Conservation (phyloP, 345 rosid species). For the Acer campestre region DNA sequence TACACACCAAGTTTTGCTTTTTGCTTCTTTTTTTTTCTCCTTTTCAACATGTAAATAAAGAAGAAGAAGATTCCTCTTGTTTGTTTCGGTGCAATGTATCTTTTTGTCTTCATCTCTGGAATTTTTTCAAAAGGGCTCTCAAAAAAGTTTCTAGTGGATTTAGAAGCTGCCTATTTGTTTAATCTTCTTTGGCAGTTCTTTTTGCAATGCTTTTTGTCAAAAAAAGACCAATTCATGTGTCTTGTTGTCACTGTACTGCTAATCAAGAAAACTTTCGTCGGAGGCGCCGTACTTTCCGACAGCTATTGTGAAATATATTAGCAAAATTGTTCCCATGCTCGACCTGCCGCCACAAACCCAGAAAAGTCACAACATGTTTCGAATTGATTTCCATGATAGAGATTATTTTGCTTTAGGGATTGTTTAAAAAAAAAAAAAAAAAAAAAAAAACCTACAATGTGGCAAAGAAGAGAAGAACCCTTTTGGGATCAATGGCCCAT, state of each 20-base stretch:
- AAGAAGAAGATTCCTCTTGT: conserved; percentile 48
- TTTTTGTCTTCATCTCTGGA: conserved; percentile 41
- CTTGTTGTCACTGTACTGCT: conserved; percentile 5
- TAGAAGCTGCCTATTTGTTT: conserved; percentile 27
- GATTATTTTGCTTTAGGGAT: not conserved
- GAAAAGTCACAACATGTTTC: conserved; percentile 4
- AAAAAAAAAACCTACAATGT: conserved; percentile 62
- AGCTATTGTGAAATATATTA: conserved; percentile 88
- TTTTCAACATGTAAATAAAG: conserved; percentile 13
- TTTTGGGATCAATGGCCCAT: conserved; percentile 85
- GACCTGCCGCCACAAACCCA: conserved; percentile 54
- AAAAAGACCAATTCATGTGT: conserved; percentile 12
- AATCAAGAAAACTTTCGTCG: conserved; percentile 44
- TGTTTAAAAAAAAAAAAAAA: not conserved
- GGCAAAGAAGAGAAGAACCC: conserved; percentile 84
- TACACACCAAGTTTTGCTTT: too few relatives aligned
- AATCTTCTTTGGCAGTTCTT: conserved; percentile 9
- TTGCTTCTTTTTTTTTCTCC: too few relatives aligned
- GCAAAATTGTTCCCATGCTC: conserved; percentile 87
- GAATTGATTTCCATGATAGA: not conserved
- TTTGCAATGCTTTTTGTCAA: conserved; percentile 15
- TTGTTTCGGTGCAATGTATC: conserved; percentile 39
- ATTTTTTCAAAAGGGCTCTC: not conserved
- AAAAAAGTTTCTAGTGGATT: conserved; percentile 15
- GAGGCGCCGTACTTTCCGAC: conserved; percentile 38